Conservation (phyloP, 73 alveolate species). For the Stentor roeselii region DNA sequence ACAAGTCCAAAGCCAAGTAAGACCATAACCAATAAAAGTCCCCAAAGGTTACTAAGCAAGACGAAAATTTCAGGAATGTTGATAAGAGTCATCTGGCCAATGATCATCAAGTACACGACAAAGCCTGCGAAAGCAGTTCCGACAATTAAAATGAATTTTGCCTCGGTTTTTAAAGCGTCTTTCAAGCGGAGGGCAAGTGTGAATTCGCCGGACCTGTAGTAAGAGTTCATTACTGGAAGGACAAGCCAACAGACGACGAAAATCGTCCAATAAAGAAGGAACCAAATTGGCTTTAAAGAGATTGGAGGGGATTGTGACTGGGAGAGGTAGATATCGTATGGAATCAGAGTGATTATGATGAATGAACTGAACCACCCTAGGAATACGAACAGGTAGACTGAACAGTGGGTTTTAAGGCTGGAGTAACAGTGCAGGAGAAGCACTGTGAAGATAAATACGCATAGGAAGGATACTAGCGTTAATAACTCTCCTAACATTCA, state of each 20-base stretch:
- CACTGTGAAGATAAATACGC: slow-evolving; percentile 4
- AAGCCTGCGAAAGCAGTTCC: not conserved
- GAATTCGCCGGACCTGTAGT: slow-evolving; percentile 23
- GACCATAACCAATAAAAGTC: not conserved
- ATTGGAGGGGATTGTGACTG: not conserved
- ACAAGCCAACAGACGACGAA: not conserved
- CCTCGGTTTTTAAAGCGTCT: not conserved
- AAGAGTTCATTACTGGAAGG: slow-evolving; percentile 21
- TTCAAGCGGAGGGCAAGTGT: not conserved
- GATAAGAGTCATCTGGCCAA: not conserved
- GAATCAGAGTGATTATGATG: slow-evolving; percentile 4
- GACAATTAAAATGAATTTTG: not conserved
- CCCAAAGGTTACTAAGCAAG: slow-evolving; percentile 16
- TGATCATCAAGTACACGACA: not conserved
- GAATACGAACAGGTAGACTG: slow-evolving; percentile 23
- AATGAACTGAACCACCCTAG: slow-evolving; percentile 18
- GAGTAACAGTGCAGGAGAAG: not conserved
- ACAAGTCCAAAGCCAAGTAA: slow-evolving; percentile 24
- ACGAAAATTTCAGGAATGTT: slow-evolving; percentile 16
- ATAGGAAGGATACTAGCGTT: not conserved
- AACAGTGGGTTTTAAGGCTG: not conserved
- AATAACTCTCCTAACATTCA: not conserved
- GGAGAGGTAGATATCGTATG: not conserved
- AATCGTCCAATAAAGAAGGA: slow-evolving; percentile 7
- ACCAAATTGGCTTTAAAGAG: not conserved